Base-by-base conservation (phyloP, 345 rosid species). In the Citropsis articulata region DNA sequence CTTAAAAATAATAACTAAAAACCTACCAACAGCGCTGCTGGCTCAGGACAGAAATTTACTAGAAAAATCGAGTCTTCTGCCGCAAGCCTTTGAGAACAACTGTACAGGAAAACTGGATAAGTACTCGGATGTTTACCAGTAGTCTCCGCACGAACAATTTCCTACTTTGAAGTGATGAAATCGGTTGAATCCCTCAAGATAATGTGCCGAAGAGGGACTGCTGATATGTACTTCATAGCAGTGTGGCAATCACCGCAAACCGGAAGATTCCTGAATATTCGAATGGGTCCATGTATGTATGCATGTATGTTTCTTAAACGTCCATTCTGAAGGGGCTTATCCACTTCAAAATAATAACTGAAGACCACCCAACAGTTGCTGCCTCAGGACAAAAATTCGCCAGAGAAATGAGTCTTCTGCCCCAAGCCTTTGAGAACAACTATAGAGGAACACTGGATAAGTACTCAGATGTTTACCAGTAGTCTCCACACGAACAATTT, bases 191-290 rank as follows among this genome's bases (percentile, higher is more conserved):
- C 98, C 83, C 97, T 86, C 83, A 96, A 83, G 78, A 92, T 83
- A 60, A 96, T 87, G 82, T 88, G 91, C 33, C 91, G 89, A 42
- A 6, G 56, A 83, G 77, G 91, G 27, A 90, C 91, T 36, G 25
- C 82, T 1, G 99, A 92, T 80, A 92, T 86, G 62, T 81, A 88
- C 79, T 88, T 90, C 95, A 94, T 89, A 50, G 97, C 98, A 69
- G 68, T 81, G 71, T 94, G 99, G 69, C 97, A 96, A 79, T 94
- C 99, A 33, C 99, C 97, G 79, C 99, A 96, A 80, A 95, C 89
- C 27, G 94, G 85, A 22, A 95, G 94, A 76, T 95, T 96, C 92
- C 94, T 96, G 77, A 91, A 92, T 55, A 96, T 82, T 40, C 95
- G 91, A 57, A 93, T 86, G 1, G 97, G 94, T 70, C 45, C 13